Percentiles rank a stretch among this genome's conserved stretches.
Conservation (phyloP, 2,329 filamentous ascomycete species). For the Plectosphaerella sp. region DNA sequence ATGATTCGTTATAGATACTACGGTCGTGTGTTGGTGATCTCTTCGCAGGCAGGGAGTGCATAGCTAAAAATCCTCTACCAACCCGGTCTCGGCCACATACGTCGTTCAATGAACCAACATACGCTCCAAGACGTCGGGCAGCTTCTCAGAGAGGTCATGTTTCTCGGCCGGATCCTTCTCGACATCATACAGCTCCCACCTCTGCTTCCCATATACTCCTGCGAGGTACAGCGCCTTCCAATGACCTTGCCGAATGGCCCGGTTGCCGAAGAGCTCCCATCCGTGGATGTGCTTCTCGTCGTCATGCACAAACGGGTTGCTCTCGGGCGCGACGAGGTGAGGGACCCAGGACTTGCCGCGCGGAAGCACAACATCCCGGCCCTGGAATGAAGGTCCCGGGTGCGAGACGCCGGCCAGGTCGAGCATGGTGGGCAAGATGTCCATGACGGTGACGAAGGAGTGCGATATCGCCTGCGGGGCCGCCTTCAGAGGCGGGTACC, state of each 20-base stretch:
- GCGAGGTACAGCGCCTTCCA: conserved; percentile 57
- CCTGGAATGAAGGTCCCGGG: conserved; percentile 27
- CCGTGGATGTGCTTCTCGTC: conserved; percentile 44
- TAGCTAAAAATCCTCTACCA: too few species aligned
- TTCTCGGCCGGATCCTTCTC: conserved; percentile 46
- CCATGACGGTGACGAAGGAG: conserved; percentile 46
- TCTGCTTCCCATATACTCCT: conserved; percentile 40
- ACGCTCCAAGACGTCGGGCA: conserved; percentile 39
- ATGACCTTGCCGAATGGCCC: conserved; percentile 48
- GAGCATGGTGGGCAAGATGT: conserved; percentile 40
- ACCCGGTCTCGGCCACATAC: too few species aligned
- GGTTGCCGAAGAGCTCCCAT: conserved; percentile 50
- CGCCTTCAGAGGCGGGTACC: conserved; percentile 7
- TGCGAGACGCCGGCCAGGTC: conserved; percentile 40
- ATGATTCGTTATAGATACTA: too few species aligned
- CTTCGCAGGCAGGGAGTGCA: too few species aligned
- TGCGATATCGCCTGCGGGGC: conserved; percentile 28
- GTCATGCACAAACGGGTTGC: conserved; percentile 41
- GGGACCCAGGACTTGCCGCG: conserved; percentile 41
- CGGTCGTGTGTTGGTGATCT: too few species aligned
- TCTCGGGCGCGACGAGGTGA: conserved; percentile 22
- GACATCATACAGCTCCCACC: conserved; percentile 55
- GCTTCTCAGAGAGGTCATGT: conserved; percentile 33
- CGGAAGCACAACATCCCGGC: conserved; percentile 45
- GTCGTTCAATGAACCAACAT: too few species aligned